These are phyloP conservation scores for Citrus reticulata DNA, from an alignment of 345 rosid species.

Conservation along the genomic window DNA sequence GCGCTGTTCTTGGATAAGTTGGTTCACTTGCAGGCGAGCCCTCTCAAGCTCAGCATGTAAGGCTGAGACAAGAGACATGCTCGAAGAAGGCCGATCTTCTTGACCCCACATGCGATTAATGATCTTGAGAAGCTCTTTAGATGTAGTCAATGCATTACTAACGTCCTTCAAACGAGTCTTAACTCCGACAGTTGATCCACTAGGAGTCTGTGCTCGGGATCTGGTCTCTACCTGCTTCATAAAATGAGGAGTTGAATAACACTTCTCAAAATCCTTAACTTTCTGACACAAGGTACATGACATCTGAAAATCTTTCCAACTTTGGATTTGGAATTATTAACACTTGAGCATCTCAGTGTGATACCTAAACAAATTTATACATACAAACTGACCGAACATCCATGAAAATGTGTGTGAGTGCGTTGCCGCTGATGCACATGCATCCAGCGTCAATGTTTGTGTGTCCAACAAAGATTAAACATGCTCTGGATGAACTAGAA, in stretches of 20 bases:
- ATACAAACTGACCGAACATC: neutral
- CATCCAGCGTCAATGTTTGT: neutral
- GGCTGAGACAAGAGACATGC: slow-evolving; percentile 92
- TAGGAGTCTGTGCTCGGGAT: slow-evolving; percentile 80
- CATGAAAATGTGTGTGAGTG: neutral
- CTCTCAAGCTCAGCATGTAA: slow-evolving; percentile 95
- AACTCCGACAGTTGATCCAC: slow-evolving; percentile 59
- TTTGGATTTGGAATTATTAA: neutral
- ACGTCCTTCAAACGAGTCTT: slow-evolving; percentile 81
- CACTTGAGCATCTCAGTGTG: neutral
- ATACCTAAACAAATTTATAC: neutral
- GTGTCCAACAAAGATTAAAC: neutral
- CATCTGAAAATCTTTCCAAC: neutral
- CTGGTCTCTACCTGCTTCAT: slow-evolving; percentile 73
- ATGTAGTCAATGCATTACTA: slow-evolving; percentile 90
- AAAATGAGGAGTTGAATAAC: neutral
- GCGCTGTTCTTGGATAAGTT: slow-evolving; percentile 74
- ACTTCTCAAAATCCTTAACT: neutral
- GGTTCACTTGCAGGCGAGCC: slow-evolving; percentile 90
- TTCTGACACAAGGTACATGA: neutral
- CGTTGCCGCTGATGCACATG: neutral
- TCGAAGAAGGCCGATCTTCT: slow-evolving; percentile 85
- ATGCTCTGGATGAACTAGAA: neutral
- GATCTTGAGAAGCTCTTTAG: slow-evolving; percentile 87
- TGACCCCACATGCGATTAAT: slow-evolving; percentile 91